Conservation (phyloP, 129 eudicot genomes). For the Saussurea involucrata region DNA sequence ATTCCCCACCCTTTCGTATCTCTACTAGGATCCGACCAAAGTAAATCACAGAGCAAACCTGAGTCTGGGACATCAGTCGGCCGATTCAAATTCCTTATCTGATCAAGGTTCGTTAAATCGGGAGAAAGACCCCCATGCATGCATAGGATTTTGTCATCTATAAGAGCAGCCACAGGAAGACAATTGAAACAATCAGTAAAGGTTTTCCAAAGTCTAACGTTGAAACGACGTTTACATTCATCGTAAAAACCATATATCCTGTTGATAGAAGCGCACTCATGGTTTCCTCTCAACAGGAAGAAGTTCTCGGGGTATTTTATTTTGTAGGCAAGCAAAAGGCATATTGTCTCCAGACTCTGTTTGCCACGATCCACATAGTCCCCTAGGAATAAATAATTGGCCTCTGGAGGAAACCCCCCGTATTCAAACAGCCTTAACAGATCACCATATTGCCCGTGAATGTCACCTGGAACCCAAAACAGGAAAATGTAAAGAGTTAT, state of each 20-base stretch:
- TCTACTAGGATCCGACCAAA: constrained; percentile 77
- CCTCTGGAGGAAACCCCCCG: constrained; percentile 69
- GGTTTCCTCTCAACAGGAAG: constrained; percentile 67
- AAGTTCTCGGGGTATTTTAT: constrained; percentile 72
- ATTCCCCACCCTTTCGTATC: constrained; percentile 74
- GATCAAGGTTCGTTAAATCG: constrained; percentile 53
- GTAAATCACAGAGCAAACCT: constrained; percentile 75
- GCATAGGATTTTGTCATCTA: constrained; percentile 72
- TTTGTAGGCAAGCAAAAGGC: constrained; percentile 70
- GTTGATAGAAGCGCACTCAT: constrained; percentile 72
- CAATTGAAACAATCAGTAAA: constrained; percentile 72
- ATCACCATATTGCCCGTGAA: constrained; percentile 76
- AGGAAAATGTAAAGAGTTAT: not conserved
- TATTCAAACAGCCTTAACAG: constrained; percentile 64
- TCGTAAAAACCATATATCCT: constrained; percentile 76
- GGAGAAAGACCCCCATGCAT: constrained; percentile 86
- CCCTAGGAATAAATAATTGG: constrained; percentile 66
- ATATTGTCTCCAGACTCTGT: constrained; percentile 69
- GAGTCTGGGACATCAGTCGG: constrained; percentile 81
- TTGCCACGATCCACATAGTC: constrained; percentile 80
- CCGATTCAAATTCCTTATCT: constrained; percentile 53
- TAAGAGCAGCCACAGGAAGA: constrained; percentile 73
- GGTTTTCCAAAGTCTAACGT: constrained; percentile 65
- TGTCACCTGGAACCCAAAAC: constrained; percentile 49
- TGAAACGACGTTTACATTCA: constrained; percentile 77